Percentiles rank a stretch among this genome's conserved stretches.
These are phyloP conservation scores for Fusarium sp. DNA, from an alignment of 2,329 filamentous ascomycete species.

Conservation along the genomic window DNA sequence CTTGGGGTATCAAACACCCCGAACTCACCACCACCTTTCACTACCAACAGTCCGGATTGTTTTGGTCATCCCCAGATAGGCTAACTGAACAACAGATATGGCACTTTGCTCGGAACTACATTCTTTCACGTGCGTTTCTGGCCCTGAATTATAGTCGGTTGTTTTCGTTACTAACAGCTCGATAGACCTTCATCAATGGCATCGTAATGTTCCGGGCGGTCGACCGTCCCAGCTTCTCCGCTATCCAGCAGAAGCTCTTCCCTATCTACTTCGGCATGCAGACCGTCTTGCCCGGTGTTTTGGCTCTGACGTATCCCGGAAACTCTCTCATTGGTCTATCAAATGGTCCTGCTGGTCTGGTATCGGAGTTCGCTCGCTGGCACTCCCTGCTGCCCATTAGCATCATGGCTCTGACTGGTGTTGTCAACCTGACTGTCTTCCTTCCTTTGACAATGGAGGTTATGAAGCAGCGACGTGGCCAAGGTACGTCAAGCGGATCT, in stretches of 20 bases:
- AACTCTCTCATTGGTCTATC: constrained; percentile 63
- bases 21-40: too few relatives aligned
- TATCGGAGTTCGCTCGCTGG: constrained; percentile 73
- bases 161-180: constrained; percentile 16
- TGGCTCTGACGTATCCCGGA: constrained; percentile 87
- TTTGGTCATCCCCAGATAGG: neutral
- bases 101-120: constrained; percentile 87
- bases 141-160: neutral
- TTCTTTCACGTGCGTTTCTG: constrained; percentile 78
- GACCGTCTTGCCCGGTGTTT: constrained; percentile 77
- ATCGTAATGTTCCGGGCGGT: constrained; percentile 83
- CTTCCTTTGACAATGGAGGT: constrained; percentile 82
- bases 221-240: constrained; percentile 83
- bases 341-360: constrained; percentile 67
- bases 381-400: constrained; percentile 77
- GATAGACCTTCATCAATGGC: constrained; percentile 81
- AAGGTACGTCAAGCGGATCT: constrained; percentile 69
- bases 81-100: constrained; percentile 74
- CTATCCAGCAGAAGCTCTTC: constrained; percentile 85
- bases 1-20: too few relatives aligned
- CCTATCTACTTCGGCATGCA: constrained; percentile 92
- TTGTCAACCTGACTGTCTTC: constrained; percentile 79
- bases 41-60: too few relatives aligned
- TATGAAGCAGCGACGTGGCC: constrained; percentile 82
- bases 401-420: constrained; percentile 77